Percentiles rank a stretch among this genome's conserved stretches.
Conservation (phyloP, 371 early-diverging fungal genomes). For the Chytridium lagenaria region DNA sequence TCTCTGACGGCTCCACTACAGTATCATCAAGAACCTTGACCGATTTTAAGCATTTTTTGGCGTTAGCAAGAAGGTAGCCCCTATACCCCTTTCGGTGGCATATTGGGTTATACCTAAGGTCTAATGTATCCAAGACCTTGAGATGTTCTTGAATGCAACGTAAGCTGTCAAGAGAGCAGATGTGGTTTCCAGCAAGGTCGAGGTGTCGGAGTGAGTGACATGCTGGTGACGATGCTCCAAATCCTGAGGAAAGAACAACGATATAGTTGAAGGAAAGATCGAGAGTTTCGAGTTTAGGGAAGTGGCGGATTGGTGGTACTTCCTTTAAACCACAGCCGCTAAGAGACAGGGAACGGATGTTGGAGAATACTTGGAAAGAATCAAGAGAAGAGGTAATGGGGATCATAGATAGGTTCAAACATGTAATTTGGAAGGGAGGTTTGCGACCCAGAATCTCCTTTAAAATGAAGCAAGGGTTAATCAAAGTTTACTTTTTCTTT, state of each 20-base stretch:
- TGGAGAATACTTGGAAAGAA: slow-evolving; percentile 27
- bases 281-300: slow-evolving; percentile 40
- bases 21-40: slow-evolving; percentile 44
- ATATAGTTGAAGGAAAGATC: slow-evolving; percentile 52
- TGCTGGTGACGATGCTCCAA: background rate
- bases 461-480: background rate
- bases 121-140: slow-evolving; percentile 21
- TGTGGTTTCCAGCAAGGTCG: slow-evolving; percentile 43
- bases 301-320: slow-evolving; percentile 36
- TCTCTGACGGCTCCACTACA: background rate
- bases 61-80: slow-evolving; percentile 15
- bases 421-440: slow-evolving; percentile 15
- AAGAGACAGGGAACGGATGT: slow-evolving; percentile 27
- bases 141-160: slow-evolving; percentile 23
- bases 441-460: slow-evolving; percentile 33
- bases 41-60: background rate
- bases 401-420: slow-evolving; percentile 31
- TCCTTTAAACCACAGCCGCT: slow-evolving; percentile 35
- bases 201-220: slow-evolving; percentile 31
- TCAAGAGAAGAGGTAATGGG: slow-evolving; percentile 14
- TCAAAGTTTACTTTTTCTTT: too few species aligned
- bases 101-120: slow-evolving; percentile 50
- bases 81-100: slow-evolving; percentile 46
- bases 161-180: slow-evolving; percentile 26
- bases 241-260: slow-evolving; percentile 2